Evolutionary conservation across 73 alveolate genomes (phyloP).

Genomic region (Tetrahymena elliotti): DNA sequence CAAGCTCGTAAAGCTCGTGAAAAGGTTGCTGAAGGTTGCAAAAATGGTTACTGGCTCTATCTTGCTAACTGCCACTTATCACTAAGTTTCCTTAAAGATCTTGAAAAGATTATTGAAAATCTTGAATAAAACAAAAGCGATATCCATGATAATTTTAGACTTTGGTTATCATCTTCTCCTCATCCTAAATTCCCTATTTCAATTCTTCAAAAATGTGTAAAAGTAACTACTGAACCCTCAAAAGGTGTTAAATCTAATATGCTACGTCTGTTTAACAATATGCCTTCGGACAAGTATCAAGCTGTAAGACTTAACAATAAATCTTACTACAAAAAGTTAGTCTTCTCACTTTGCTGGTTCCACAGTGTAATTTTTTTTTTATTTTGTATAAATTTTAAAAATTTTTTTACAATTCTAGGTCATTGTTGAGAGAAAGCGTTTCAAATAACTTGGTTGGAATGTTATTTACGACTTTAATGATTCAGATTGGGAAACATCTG

Average conservation of each 20-base stretch:
- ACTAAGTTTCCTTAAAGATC: conserved; percentile 74
- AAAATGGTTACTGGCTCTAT: conserved; percentile 92
- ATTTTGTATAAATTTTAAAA: background rate
- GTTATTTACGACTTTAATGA: conserved; percentile 98
- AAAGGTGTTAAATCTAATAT: conserved; percentile 99
- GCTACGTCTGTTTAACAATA: conserved; percentile 93
- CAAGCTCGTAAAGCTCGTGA: conserved; percentile 74
- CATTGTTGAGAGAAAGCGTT: conserved; percentile 65
- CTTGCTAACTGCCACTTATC: conserved; percentile 93
- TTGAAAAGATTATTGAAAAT: conserved; percentile 86
- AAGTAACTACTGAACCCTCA: conserved; percentile 99
- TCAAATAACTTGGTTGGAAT: conserved; percentile 99
- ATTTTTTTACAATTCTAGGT: background rate
- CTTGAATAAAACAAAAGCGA: conserved; percentile 58
- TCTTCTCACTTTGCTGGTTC: conserved; percentile 44
- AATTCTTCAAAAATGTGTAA: conserved; percentile 94
- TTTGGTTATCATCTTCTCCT: conserved; percentile 97
- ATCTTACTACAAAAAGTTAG: conserved; percentile 30
- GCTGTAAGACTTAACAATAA: background rate
- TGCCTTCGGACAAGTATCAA: conserved; percentile 69
- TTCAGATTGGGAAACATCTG: conserved; percentile 98
- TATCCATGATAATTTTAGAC: conserved; percentile 95
- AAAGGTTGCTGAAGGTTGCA: conserved; percentile 70
- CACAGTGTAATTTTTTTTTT: background rate
- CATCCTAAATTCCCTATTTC: conserved; percentile 99